A percentile compares a stretch with the other conserved stretches of the same genome.
Conservation (phyloP, 164 flowering plant genomes). For the Saururus chinensis region DNA sequence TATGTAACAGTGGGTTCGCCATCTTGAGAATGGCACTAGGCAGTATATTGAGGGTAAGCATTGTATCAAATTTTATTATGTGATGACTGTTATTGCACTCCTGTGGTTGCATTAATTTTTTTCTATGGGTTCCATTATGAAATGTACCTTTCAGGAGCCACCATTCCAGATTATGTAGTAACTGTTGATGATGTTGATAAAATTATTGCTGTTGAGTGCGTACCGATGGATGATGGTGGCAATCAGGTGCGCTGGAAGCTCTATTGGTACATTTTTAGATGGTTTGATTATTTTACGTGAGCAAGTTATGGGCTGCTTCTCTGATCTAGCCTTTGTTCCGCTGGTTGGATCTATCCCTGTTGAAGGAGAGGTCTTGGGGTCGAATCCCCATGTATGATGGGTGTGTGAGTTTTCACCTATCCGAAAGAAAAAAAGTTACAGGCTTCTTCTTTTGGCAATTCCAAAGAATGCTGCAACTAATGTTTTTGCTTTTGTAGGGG, state of each 20-base stretch:
- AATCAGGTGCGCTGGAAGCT: constrained; percentile 47
- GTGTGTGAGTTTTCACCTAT: not conserved
- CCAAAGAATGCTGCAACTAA: not conserved
- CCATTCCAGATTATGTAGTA: constrained; percentile 91
- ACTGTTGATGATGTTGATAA: constrained; percentile 97
- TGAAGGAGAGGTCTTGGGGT: no score
- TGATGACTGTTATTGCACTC: not conserved
- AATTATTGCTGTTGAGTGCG: constrained; percentile 87
- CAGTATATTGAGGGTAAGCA: constrained; percentile 81
- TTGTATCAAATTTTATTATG: not conserved
- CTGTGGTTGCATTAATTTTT: not conserved
- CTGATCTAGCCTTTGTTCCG: no score
- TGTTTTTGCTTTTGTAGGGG: constrained; percentile 38
- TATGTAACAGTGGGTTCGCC: constrained; percentile 81
- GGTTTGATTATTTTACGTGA: no score
- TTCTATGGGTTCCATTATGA: constrained; percentile 5
- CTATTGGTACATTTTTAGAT: not conserved
- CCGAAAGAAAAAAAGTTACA: no score
- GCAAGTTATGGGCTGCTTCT: no score
- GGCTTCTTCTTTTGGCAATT: not conserved
- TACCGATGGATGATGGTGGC: constrained; percentile 90
- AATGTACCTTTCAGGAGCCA: constrained; percentile 53
- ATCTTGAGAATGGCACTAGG: constrained; percentile 84
- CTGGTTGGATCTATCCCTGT: no score
- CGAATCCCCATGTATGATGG: not conserved